Evolutionary conservation across 129 eudicot species (phyloP), one percentile per base, ranked within the genome.

Genomic region (Escallonia herrerae): DNA sequence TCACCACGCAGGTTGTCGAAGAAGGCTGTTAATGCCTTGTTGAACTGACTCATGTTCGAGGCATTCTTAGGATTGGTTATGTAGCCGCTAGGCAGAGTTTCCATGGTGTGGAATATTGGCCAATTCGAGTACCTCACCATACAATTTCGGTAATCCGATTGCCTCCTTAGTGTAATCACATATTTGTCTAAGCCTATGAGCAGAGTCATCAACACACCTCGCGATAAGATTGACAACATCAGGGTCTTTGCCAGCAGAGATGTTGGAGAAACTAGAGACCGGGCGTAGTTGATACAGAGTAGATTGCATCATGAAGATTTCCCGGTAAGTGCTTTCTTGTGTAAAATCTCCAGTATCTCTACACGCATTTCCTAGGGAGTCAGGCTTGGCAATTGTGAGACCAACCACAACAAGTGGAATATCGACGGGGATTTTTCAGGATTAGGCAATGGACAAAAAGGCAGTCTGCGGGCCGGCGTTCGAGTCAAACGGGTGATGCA

Each of bases 91-190:
- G 59, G 45, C 1, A 22, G 1, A 40, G 5, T 40, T 0, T 2
- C 9, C 4, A 62, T 4, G 8, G 13, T 47, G 3, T 69, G 38
- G 68, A 69, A 76, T 15, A 76, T 69, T 44, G 48, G 2, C 22
- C 57, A 54, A 54, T 76, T 72, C 8, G 81, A 51, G 61, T 64
- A 76, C 39, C 76, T 56, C 2, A 76, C 6, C 72, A 65, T 57
- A 49, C 81, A 84, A 8, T 68, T 50, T 3, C 69, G 80, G 10
- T 53, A 61, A 80, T 2, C 49, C 58, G 8, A 65, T 68, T 3
- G 84, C 81, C 40, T 64, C 69, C 51, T 62, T 71, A 42, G 40
- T 56, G 40, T 57, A 44, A 11, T 84, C 67, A 56, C 90, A 84
- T 9, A 7, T 42, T 5, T 7, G 10, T 15, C 51, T 55, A 4